A percentile compares a stretch with the other conserved stretches of the same genome.
Conservation (phyloP, 139 green algal species). For the Mychonastes homosphaera region DNA sequence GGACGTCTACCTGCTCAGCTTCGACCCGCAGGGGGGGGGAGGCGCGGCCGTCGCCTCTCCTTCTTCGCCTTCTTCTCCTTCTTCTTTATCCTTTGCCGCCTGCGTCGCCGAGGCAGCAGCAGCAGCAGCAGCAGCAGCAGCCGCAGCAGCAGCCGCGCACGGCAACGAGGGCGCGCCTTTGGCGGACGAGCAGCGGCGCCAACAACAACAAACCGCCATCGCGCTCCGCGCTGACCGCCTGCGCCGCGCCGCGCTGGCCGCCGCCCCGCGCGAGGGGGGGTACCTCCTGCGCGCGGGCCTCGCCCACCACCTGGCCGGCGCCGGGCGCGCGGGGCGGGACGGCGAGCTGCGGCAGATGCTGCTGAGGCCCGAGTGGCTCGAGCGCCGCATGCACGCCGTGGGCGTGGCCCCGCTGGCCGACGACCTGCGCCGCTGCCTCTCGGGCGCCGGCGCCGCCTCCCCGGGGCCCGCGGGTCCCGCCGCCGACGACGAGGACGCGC, state of each 20-base stretch:
- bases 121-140: conserved; percentile 18
- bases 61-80: conserved; percentile 9
- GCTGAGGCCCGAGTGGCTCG: conserved; percentile 55
- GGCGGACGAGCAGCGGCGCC: too few species aligned
- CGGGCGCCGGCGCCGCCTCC: neutral
- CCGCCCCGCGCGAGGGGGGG: conserved; percentile 43
- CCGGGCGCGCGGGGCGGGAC: conserved; percentile 20
- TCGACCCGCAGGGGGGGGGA: neutral
- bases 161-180: conserved; percentile 16
- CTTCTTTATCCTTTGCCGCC: neutral
- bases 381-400: conserved; percentile 62
- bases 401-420: conserved; percentile 46
- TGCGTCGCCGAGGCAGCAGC: neutral
- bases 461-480: conserved; percentile 1
- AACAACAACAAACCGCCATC: too few species aligned
- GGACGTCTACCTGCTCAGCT: conserved; percentile 9
- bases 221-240: too few species aligned
- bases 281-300: conserved; percentile 62
- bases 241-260: too few species aligned
- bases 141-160: conserved; percentile 1
- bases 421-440: conserved; percentile 56
- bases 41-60: neutral
- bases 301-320: conserved; percentile 52
- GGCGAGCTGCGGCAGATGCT: conserved; percentile 53
- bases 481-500: conserved; percentile 16